Evolutionary conservation across 2,329 filamentous ascomycete species (phyloP).

Genomic region (Ophiobolus disseminans): DNA sequence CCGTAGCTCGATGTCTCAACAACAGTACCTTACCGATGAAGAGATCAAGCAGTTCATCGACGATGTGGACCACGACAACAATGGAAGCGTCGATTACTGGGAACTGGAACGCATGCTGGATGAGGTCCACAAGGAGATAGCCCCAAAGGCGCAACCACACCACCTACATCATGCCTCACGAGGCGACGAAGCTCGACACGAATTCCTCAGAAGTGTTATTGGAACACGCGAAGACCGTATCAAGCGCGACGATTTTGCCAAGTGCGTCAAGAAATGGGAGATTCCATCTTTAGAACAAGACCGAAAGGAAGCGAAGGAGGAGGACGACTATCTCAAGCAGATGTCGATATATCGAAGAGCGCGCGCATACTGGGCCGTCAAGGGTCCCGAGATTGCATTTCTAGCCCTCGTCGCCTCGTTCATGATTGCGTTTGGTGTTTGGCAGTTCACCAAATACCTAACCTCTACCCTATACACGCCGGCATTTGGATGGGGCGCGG

Average conservation of each 20-base stretch:
- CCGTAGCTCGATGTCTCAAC: conserved; percentile 25
- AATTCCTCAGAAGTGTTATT: conserved; percentile 61
- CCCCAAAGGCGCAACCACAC: conserved; percentile 56
- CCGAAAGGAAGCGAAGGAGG: conserved; percentile 56
- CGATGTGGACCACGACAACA: conserved; percentile 60
- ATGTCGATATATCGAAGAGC: conserved; percentile 56
- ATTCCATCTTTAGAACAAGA: conserved; percentile 59
- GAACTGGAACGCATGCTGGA: conserved; percentile 63
- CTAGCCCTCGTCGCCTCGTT: conserved; percentile 56
- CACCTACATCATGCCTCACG: conserved; percentile 51
- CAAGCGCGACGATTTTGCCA: conserved; percentile 56
- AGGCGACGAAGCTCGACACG: conserved; percentile 55
- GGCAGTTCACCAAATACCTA: conserved; percentile 64
- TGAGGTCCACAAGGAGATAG: conserved; percentile 59
- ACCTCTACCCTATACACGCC: conserved; percentile 54
- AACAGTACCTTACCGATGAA: conserved; percentile 48
- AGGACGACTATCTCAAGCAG: conserved; percentile 56
- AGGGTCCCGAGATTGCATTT: conserved; percentile 61
- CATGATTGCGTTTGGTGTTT: conserved; percentile 61
- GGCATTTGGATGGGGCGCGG: conserved; percentile 64
- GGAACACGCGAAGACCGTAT: conserved; percentile 54
- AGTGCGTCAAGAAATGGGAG: conserved; percentile 55
- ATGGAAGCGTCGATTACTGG: conserved; percentile 60
- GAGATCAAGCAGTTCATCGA: conserved; percentile 62
- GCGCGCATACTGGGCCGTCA: conserved; percentile 63